Evolutionary conservation across 176 grass and related monocot species (phyloP).

Genomic region (Olyra latifolia): DNA sequence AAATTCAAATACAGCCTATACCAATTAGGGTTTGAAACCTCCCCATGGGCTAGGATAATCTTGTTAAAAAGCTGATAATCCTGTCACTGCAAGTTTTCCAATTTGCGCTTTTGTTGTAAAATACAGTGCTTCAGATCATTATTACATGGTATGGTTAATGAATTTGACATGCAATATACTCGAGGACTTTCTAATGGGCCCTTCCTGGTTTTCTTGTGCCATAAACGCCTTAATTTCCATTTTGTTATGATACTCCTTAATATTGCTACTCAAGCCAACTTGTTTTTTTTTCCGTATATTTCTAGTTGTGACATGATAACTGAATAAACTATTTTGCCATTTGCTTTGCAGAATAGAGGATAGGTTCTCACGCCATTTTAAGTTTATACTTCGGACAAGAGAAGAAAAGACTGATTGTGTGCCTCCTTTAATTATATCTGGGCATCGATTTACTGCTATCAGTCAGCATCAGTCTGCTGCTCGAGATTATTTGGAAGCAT

Average conservation of each 20-base stretch:
- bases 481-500: conserved; percentile 89
- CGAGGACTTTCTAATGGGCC: background rate
- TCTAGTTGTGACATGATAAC: background rate
- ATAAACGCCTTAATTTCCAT: background rate
- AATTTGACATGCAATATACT: background rate
- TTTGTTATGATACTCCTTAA: background rate
- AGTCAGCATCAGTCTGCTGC: conserved; percentile 86
- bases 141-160: background rate
- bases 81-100: background rate
- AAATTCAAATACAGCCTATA: background rate
- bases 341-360: conserved; percentile 67
- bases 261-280: background rate
- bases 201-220: background rate
- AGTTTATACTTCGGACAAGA: conserved; percentile 66
- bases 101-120: background rate
- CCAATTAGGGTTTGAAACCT: background rate
- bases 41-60: background rate
- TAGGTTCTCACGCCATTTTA: conserved; percentile 63
- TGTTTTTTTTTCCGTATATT: background rate
- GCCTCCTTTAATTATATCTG: conserved; percentile 75
- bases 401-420: conserved; percentile 58
- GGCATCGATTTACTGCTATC: conserved; percentile 79
- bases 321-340: conserved; percentile 22
- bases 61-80: conserved; percentile 1
- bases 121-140: background rate